Evolutionary conservation across 352 stramenopile species (phyloP).

Genomic region (Elongisporangium senticosum): DNA sequence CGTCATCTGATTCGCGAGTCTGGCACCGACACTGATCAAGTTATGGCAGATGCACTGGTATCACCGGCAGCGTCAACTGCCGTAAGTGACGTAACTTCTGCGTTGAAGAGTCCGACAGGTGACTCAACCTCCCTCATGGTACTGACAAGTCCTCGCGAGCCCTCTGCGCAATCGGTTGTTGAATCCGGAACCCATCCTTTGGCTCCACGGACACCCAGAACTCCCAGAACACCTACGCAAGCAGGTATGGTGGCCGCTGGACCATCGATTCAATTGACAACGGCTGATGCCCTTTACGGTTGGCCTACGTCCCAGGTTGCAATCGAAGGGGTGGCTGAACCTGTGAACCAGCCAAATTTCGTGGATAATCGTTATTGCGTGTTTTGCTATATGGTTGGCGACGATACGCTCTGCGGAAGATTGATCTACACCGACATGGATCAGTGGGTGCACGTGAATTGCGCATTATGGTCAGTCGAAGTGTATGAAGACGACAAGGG

Average conservation of each 20-base stretch:
- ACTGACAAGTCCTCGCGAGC: not conserved
- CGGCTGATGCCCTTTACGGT: conserved; percentile 20
- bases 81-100: not conserved
- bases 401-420: conserved; percentile 62
- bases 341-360: conserved; percentile 7
- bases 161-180: not conserved
- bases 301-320: conserved; percentile 17
- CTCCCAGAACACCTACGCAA: not conserved
- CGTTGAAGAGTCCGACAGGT: not conserved
- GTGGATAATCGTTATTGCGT: conserved; percentile 71
- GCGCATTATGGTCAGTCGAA: conserved; percentile 90
- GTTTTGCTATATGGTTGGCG: conserved; percentile 80
- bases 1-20: conserved; percentile 36
- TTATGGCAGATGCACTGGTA: not conserved
- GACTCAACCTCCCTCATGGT: not conserved
- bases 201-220: not conserved
- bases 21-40: not conserved
- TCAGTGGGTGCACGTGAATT: conserved; percentile 91
- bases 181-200: not conserved
- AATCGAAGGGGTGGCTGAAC: conserved; percentile 1
- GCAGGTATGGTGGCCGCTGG: not conserved
- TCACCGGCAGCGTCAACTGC: not conserved
- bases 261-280: not conserved
- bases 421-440: conserved; percentile 80
- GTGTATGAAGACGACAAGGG: conserved; percentile 79